These are phyloP conservation scores for Papilionanthe hybrid DNA, from an alignment of 116 monocot species.

Conservation along the genomic window DNA sequence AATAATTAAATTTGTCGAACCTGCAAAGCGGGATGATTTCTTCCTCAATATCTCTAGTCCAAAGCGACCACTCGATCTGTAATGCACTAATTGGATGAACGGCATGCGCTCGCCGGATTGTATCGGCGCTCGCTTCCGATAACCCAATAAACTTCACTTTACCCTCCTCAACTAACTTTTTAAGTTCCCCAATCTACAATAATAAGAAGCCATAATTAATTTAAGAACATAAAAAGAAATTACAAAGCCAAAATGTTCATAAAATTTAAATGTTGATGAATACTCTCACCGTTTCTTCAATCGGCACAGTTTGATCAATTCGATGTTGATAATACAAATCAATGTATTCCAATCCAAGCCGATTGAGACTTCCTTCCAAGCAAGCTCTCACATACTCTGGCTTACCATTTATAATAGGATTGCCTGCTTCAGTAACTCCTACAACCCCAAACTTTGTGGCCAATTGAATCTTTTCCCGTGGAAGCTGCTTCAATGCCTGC, in stretches of 20 bases:
- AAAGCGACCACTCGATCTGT: slow-evolving; percentile 82
- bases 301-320: slow-evolving; percentile 29
- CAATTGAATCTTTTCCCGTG: slow-evolving; percentile 36
- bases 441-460: slow-evolving; percentile 41
- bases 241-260: too few species aligned
- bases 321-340: slow-evolving; percentile 59
- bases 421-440: not conserved
- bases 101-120: slow-evolving; percentile 69
- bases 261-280: not conserved
- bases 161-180: slow-evolving; percentile 70
- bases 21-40: slow-evolving; percentile 77
- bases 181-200: slow-evolving; percentile 41
- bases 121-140: slow-evolving; percentile 78
- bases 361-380: slow-evolving; percentile 44
- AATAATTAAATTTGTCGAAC: slow-evolving; percentile 15
- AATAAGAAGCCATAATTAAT: not conserved
- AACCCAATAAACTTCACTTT: slow-evolving; percentile 78
- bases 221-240: not conserved
- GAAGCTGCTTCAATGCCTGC: slow-evolving; percentile 33
- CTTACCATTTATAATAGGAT: slow-evolving; percentile 14
- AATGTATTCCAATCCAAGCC: slow-evolving; percentile 50
- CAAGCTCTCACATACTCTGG: slow-evolving; percentile 51
- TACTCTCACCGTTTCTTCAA: slow-evolving; percentile 43
- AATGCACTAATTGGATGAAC: slow-evolving; percentile 77
- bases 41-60: slow-evolving; percentile 74